Percentiles rank a stretch among this genome's conserved stretches.
Conservation (phyloP, 495 filamentous ascomycete genomes). For the Aspergillus taichungensis region DNA sequence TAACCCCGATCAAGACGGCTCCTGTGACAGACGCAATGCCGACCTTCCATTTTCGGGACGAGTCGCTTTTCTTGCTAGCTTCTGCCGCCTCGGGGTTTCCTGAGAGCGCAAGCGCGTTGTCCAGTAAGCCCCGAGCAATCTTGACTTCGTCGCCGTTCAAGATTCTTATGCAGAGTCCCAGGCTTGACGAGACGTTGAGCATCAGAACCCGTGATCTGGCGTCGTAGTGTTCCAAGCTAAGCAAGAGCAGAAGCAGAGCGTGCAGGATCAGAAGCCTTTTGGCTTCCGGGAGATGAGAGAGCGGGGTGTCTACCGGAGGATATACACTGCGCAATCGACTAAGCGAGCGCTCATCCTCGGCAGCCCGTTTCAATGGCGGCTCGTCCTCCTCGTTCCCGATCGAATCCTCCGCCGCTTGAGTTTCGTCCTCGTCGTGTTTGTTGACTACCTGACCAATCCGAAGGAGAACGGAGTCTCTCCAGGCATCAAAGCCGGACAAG, state of each 20-base stretch:
- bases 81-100: constrained; percentile 58
- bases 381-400: constrained; percentile 11
- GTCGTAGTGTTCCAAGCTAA: constrained; percentile 75
- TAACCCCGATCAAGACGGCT: constrained; percentile 71
- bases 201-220: constrained; percentile 69
- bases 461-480: constrained; percentile 51
- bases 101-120: constrained; percentile 61
- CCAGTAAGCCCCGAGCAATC: constrained; percentile 64
- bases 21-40: constrained; percentile 72
- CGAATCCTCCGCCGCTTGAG: constrained; percentile 9
- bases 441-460: constrained; percentile 61
- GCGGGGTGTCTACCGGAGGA: constrained; percentile 35
- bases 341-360: constrained; percentile 18
- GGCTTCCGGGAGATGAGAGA: constrained; percentile 31
- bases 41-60: constrained; percentile 66
- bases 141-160: constrained; percentile 65
- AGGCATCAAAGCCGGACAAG: constrained; percentile 53
- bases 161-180: constrained; percentile 54
- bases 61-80: constrained; percentile 57
- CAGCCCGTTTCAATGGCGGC: constrained; percentile 8
- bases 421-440: constrained; percentile 35
- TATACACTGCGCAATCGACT: constrained; percentile 34
- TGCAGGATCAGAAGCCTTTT: constrained; percentile 42
- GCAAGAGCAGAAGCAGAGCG: constrained; percentile 60
- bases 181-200: constrained; percentile 56